Conservation (phyloP, 2,329 filamentous ascomycete genomes). For the Paradendryphiella salina region DNA sequence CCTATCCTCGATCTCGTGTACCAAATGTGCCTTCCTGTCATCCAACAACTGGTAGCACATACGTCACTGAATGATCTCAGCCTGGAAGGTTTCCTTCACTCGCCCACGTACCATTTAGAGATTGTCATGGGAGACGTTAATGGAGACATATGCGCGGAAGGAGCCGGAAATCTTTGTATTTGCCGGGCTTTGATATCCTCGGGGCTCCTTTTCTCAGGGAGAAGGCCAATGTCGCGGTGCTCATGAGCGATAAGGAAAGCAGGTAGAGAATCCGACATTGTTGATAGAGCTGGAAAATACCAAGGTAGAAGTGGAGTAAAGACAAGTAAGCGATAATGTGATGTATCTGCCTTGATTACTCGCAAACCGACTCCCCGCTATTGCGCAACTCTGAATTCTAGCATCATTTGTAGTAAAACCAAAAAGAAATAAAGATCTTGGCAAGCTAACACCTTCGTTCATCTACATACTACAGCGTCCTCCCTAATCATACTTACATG, state of each 20-base stretch:
- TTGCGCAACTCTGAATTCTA: too few relatives aligned
- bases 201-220: background rate
- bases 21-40: background rate
- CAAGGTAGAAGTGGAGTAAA: too few relatives aligned
- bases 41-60: slow-evolving; percentile 4
- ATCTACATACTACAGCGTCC: background rate
- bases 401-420: too few relatives aligned
- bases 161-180: slow-evolving; percentile 3
- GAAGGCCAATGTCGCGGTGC: too few relatives aligned
- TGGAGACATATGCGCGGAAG: slow-evolving; percentile 1
- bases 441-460: background rate
- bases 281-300: too few relatives aligned
- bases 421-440: background rate
- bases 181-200: background rate
- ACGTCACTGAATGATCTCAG: slow-evolving; percentile 3
- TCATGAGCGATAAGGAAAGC: too few relatives aligned
- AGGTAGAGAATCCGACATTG: too few relatives aligned
- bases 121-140: background rate
- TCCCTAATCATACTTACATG: background rate
- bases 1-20: slow-evolving; percentile 4
- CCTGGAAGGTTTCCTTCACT: slow-evolving; percentile 7
- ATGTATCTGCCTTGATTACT: too few relatives aligned
- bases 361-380: too few relatives aligned
- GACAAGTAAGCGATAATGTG: too few relatives aligned
- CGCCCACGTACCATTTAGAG: slow-evolving; percentile 7